Percentiles rank a stretch among this genome's conserved stretches.
Conservation (phyloP, 164 flowering plant species). For the Stephania yunnanensis region DNA sequence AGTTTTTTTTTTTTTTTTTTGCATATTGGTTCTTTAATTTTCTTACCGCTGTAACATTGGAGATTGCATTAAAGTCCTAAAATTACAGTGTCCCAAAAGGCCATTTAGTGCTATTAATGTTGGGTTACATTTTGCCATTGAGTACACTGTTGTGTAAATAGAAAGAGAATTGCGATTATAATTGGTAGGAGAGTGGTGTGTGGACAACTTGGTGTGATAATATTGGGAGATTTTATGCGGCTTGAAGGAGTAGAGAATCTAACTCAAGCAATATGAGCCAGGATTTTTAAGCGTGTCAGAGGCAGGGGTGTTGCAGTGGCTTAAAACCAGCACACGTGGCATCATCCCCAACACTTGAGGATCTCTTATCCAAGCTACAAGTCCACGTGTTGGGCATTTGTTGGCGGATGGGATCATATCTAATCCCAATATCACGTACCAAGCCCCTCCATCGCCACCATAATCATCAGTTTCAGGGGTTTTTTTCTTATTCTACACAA, state of each 20-base stretch:
- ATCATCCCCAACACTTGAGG: not conserved
- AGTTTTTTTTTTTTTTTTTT: no score
- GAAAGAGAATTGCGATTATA: not conserved
- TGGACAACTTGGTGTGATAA: not conserved
- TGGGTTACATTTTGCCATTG: no score
- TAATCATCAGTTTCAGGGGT: no score
- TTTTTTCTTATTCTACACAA: no score
- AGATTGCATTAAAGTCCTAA: no score
- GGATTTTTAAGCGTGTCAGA: not conserved
- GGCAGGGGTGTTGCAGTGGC: not conserved
- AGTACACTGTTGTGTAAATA: no score
- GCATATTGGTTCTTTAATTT: no score
- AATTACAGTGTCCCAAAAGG: no score
- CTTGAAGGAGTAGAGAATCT: not conserved
- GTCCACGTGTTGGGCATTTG: slow-evolving; percentile 16
- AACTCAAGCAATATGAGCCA: not conserved
- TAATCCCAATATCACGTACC: not conserved
- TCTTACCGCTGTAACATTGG: no score
- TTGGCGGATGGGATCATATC: slow-evolving; percentile 15
- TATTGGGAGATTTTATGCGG: not conserved
- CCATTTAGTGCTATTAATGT: no score
- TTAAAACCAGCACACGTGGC: not conserved
- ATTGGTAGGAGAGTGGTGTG: not conserved
- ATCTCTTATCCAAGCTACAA: slow-evolving; percentile 12
- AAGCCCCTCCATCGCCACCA: slow-evolving; percentile 5